These are phyloP conservation scores for Lecanosticta acicola DNA, from an alignment of 2,329 filamentous ascomycete genomes.

Conservation along the genomic window DNA sequence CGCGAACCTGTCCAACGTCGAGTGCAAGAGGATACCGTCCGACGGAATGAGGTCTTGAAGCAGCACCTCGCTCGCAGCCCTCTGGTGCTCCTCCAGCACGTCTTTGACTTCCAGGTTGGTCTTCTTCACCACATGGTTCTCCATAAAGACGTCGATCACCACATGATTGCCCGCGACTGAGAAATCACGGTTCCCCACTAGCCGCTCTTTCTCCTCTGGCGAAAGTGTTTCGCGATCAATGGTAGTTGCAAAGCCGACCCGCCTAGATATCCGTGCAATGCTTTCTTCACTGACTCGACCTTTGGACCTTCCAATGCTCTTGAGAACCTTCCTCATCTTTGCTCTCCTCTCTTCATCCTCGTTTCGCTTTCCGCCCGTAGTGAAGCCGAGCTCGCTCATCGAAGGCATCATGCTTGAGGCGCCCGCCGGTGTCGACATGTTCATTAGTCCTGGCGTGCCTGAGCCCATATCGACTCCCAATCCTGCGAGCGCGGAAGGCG, in stretches of 20 bases:
- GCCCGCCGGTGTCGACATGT: conserved; percentile 30
- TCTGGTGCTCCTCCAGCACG: conserved; percentile 55
- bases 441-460: conserved; percentile 39
- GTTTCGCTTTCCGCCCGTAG: conserved; percentile 36
- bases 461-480: conserved; percentile 28
- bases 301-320: conserved; percentile 61
- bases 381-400: conserved; percentile 41
- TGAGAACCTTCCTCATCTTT: conserved; percentile 57
- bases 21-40: conserved; percentile 59
- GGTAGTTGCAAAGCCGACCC: conserved; percentile 55
- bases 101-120: conserved; percentile 61
- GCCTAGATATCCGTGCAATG: conserved; percentile 63
- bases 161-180: conserved; percentile 34
- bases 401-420: conserved; percentile 39
- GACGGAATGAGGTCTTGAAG: conserved; percentile 57
- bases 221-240: conserved; percentile 19
- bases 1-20: conserved; percentile 64
- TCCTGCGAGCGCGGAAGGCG: conserved; percentile 21
- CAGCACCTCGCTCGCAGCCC: conserved; percentile 60
- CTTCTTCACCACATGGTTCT: conserved; percentile 38
- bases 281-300: conserved; percentile 69
- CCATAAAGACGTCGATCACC: conserved; percentile 30
- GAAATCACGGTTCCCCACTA: conserved; percentile 31
- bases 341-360: conserved; percentile 50
- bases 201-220: conserved; percentile 15